Evolutionary conservation across 116 monocot genomes (phyloP).

Genomic region (Phalaenopsis hybrid): DNA sequence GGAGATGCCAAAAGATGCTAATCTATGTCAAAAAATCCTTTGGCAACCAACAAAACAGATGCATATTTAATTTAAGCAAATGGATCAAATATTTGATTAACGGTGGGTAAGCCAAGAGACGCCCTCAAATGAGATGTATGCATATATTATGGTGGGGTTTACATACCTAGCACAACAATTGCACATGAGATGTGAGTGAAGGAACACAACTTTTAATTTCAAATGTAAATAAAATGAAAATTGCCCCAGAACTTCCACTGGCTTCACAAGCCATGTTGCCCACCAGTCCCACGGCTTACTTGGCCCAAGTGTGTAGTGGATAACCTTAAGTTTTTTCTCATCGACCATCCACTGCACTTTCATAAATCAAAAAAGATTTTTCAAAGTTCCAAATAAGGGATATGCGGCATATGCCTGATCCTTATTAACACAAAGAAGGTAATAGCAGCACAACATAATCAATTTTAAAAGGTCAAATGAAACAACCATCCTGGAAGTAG

Average conservation of each 20-base stretch:
- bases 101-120: no score
- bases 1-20: no score
- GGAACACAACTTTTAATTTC: no score
- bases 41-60: no score
- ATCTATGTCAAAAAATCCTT: no score
- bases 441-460: neutral
- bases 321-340: conserved; percentile 80
- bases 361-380: conserved; percentile 6
- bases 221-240: no score
- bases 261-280: conserved; percentile 94
- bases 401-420: neutral
- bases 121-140: no score
- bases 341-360: conserved; percentile 95
- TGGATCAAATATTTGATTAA: neutral
- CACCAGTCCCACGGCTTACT: conserved; percentile 99
- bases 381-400: neutral
- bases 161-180: neutral
- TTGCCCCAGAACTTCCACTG: conserved; percentile 39
- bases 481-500: neutral
- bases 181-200: no score
- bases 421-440: neutral
- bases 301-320: conserved; percentile 96
- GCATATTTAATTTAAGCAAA: no score
- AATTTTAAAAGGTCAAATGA: no score
- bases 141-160: no score